Conservation (phyloP, 2,329 filamentous ascomycete genomes). For the Hypoxylon sp. region DNA sequence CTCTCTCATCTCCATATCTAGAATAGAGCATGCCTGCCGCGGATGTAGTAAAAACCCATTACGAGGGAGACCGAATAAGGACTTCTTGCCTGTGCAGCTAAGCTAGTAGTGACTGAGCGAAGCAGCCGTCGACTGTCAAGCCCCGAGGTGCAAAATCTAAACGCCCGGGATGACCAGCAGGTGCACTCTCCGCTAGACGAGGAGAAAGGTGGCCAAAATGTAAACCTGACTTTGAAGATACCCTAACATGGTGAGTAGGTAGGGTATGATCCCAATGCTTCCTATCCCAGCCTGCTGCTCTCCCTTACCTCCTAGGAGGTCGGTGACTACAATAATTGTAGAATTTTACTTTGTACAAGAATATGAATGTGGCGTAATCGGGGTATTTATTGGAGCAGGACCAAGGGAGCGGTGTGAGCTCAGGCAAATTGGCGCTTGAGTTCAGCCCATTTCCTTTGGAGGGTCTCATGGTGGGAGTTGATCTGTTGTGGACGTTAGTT, state of each 20-base stretch:
- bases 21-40: neutral
- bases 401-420: slow-evolving; percentile 23
- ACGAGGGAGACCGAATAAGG: neutral
- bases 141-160: slow-evolving; percentile 1
- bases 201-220: slow-evolving; percentile 7
- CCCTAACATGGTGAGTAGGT: slow-evolving; percentile 9
- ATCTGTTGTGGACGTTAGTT: slow-evolving; percentile 65
- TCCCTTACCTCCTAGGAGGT: slow-evolving; percentile 12
- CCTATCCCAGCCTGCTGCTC: slow-evolving; percentile 8
- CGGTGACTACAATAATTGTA: slow-evolving; percentile 34
- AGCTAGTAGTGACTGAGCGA: neutral
- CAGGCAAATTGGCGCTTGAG: slow-evolving; percentile 72
- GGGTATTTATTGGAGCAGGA: slow-evolving; percentile 16
- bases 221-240: slow-evolving; percentile 38
- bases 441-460: slow-evolving; percentile 84
- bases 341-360: slow-evolving; percentile 42
- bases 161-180: neutral
- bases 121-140: neutral
- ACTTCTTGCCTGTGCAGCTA: neutral
- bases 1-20: neutral
- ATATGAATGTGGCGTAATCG: slow-evolving; percentile 25
- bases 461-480: slow-evolving; percentile 77
- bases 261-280: slow-evolving; percentile 10
- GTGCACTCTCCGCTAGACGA: neutral
- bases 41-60: neutral